Conservation (phyloP, 345 rosid genomes). For the Lepidium africanum region DNA sequence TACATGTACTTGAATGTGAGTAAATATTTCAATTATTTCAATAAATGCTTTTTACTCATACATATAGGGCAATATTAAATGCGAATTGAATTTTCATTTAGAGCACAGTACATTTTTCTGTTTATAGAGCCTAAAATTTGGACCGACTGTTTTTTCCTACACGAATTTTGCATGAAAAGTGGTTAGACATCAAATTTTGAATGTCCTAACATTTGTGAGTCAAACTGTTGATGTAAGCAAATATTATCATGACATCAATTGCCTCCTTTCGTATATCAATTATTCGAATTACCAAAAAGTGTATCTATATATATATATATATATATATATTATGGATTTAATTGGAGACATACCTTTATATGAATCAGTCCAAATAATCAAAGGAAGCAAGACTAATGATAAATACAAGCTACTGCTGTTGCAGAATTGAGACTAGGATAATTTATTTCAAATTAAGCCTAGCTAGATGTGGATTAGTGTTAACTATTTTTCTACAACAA, state of each 20-base stretch:
- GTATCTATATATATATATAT: too few species aligned
- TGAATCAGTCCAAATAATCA: background rate
- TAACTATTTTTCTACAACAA: too few species aligned
- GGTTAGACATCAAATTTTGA: constrained; percentile 17
- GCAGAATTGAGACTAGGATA: background rate
- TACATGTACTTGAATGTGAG: background rate
- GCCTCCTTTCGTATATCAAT: background rate
- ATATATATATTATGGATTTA: background rate
- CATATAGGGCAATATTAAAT: background rate
- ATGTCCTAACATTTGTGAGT: constrained; percentile 5
- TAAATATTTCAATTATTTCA: constrained; percentile 5
- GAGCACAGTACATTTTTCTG: constrained; percentile 11
- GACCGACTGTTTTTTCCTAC: background rate
- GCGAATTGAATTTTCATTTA: constrained; percentile 18
- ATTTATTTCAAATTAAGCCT: background rate
- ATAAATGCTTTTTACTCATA: constrained; percentile 17
- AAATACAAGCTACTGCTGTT: background rate
- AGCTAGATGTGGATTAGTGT: too few species aligned
- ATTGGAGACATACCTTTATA: background rate
- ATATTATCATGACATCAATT: constrained; percentile 14
- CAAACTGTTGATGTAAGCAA: constrained; percentile 20
- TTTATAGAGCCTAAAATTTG: constrained; percentile 6
- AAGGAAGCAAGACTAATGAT: background rate
- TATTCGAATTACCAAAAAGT: background rate
- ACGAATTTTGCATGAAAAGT: constrained; percentile 16